Percentiles rank a stretch among this genome's conserved stretches.
These are phyloP conservation scores for Beta vulgaris DNA, from an alignment of 148 eudicot genomes.

Conservation along the genomic window DNA sequence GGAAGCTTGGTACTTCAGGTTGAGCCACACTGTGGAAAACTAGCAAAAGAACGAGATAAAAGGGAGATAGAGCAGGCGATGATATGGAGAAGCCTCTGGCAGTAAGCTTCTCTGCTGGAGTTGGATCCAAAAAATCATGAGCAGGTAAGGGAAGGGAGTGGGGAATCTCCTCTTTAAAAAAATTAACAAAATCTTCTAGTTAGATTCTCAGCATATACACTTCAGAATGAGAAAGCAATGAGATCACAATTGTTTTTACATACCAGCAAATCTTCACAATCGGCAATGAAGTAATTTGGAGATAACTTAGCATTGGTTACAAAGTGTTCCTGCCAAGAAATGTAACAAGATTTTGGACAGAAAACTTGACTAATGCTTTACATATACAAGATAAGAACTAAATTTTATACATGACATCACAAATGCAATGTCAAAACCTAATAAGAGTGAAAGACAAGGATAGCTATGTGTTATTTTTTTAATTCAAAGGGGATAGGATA, in stretches of 20 bases:
- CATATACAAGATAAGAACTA: not conserved
- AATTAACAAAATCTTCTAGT: no score
- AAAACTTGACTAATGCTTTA: not conserved
- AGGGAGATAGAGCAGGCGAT: not conserved
- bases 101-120: not conserved
- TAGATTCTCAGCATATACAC: not conserved
- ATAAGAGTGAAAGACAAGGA: not conserved
- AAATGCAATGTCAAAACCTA: constrained; percentile 8
- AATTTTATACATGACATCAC: not conserved
- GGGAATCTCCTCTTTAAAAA: not conserved
- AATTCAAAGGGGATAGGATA: not conserved
- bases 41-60: no score
- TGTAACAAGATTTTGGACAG: constrained; percentile 14
- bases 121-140: not conserved
- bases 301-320: constrained; percentile 74
- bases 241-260: constrained; percentile 14
- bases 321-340: constrained; percentile 70
- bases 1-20: not conserved
- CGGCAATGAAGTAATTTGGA: constrained; percentile 62
- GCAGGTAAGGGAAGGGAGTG: not conserved
- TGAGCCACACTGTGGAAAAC: not conserved
- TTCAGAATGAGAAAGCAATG: not conserved
- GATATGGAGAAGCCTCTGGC: not conserved
- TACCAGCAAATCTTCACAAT: constrained; percentile 86
- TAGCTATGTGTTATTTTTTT: not conserved